Percentiles rank a stretch among this genome's conserved stretches.
Conservation (phyloP, 2,329 filamentous ascomycete species). For the Neocatenulostroma microsporum region DNA sequence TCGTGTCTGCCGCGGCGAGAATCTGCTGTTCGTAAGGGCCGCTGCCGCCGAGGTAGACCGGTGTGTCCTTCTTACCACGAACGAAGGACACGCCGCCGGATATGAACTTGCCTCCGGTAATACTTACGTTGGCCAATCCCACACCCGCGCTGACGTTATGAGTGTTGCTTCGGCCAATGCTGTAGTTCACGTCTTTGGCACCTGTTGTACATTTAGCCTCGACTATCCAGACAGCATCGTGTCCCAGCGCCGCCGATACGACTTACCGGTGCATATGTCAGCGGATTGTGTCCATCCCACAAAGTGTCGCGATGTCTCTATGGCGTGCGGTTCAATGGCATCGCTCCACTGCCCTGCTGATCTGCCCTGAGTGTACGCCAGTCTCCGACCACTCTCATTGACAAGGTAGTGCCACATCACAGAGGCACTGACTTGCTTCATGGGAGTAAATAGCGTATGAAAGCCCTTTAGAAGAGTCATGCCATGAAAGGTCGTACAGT, state of each 20-base stretch:
- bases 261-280: background rate
- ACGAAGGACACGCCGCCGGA: background rate
- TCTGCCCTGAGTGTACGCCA: background rate
- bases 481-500: background rate
- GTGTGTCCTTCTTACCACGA: slow-evolving; percentile 1
- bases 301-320: background rate
- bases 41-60: background rate
- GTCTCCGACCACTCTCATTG: background rate
- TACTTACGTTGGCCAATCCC: background rate
- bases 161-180: background rate
- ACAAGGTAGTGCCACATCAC: background rate
- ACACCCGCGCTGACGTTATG: background rate
- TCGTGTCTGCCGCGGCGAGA: background rate
- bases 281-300: background rate
- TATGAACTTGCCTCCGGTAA: background rate
- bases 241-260: too few species aligned
- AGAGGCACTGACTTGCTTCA: background rate
- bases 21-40: background rate
- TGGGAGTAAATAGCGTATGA: background rate
- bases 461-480: background rate
- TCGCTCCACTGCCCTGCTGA: too few species aligned
- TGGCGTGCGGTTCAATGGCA: background rate
- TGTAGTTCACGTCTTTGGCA: background rate
- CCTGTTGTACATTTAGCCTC: too few species aligned
- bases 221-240: too few species aligned